Base-by-base conservation (phyloP, 2,329 filamentous ascomycete species). In the Epichloe sp. region DNA sequence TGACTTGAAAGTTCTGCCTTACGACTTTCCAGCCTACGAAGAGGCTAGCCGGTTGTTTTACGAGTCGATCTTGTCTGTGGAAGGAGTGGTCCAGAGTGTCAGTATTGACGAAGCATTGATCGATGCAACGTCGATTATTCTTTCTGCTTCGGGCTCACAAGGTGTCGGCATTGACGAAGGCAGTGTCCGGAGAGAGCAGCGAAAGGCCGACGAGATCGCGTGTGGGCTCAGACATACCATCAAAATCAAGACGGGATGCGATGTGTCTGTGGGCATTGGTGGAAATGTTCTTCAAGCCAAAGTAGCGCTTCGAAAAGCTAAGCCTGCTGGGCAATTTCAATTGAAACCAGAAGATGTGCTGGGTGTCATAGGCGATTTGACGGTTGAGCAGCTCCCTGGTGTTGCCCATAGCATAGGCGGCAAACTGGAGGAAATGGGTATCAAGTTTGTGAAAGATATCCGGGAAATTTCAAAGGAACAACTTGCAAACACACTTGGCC, bases 1-100 rank as follows among this genome's bases (percentile, higher is more conserved):
- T 0, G 80, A 88, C 21, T 72, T 98, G 17, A 89, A 94, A 58
- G 83, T 97, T 2, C 64, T 98, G n/a, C 87, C 90, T 0, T 98
- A 98, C 60, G 90, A 98, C 62, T 98, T 97, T 62, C 84, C 86
- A 2, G 91, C 83, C 0, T 98, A 98, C 58, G 93, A 98, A 71
- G 85, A 90, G 53, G 88, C 90, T 1, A 98, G 93, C 61, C 78
- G 80, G 51, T 75, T 80, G 3, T 98, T 98, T 59, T 98, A 98
- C 60, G 82, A 88, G 54, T 81, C 83, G 1, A 87, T 98, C 11
- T 68, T 97, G 36, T 78, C 80, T 5, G 74, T 89, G 8, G 88
- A 85, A 17, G 91, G 89, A 1, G 68, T 88, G 17, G 88, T 97
- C 0, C 93, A 98, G 64, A 97, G 93, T 61, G 91, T 98, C 49